Conservation (phyloP, 768 basidiomycete genomes). For the Naematelia aurantialba region DNA sequence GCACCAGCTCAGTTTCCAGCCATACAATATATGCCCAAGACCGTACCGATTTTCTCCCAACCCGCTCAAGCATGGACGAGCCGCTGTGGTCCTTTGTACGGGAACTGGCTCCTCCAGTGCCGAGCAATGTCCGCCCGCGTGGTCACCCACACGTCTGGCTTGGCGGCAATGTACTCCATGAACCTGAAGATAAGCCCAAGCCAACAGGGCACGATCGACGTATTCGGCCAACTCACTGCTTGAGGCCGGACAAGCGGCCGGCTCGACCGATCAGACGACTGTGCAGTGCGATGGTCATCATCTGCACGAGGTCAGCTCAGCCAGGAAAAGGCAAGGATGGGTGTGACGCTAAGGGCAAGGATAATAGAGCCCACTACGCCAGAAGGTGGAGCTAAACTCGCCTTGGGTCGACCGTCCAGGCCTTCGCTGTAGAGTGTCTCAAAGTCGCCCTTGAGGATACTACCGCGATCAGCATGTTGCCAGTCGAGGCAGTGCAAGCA, state of each 20-base stretch:
- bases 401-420: background rate
- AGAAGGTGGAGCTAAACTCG: no score
- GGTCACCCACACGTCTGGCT: conserved; percentile 1
- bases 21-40: no score
- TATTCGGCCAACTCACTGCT: background rate
- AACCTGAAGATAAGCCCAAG: background rate
- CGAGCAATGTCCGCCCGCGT: background rate
- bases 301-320: background rate
- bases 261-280: background rate
- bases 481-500: background rate
- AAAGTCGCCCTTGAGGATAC: conserved; percentile 2
- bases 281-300: conserved; percentile 4
- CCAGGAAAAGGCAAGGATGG: no score
- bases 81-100: background rate
- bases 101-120: conserved; percentile 2
- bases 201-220: background rate
- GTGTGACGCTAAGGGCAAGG: no score
- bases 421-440: conserved; percentile 1
- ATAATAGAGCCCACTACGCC: no score
- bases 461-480: background rate
- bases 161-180: conserved; percentile 2
- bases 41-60: no score
- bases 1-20: no score
- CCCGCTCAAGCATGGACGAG: background rate
- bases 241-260: background rate